Evolutionary conservation across 176 grass and related monocot genomes (phyloP), one percentile per base, ranked within the genome.

Genomic region (Cenchrus purpureus): DNA sequence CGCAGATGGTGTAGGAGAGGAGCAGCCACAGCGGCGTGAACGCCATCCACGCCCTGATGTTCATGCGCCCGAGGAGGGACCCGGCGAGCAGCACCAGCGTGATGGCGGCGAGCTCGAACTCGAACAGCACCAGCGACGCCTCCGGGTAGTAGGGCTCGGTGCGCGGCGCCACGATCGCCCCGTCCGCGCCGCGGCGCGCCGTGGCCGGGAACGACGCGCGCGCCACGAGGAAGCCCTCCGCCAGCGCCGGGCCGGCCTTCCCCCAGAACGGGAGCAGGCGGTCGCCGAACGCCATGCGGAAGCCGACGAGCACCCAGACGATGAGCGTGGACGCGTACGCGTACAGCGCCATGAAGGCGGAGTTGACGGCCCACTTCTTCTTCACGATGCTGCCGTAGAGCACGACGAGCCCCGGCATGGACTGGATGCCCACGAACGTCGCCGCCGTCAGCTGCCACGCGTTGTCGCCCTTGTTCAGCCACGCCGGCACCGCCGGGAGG

Each of bases 401-500:
- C 69, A 91, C 88, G 0, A 91, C 94, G 0, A 95, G 94, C 7
- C 91, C 94, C 10, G 94, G 91, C 94, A 91, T 91, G 28, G 91
- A 66, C 64, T 66, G 64, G 31, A 66, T 66, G 64, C 64, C 64
- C 31, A 66, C 64, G 64, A 66, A 16, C 64, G 64, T 66, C 64
- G 64, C 31, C 64, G 64, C 77, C 15, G 75, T 72, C 56, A 97
- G 34, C 86, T 97, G 94, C 94, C 94, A 94, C 37, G 91, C 91
- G 48, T 94, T 97, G 87, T 94, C 94, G 19, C 94, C 94, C 32
- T 91, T 93, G 94, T 90, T 91, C 73, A 97, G 91, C 94, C 94
- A 97, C 6, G 78, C 78, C 28, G 94, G 89, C 49, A 89, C 86
- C 0, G 71, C 65, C 28, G 67, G 78, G 4, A 79, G 55, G 40